Evolutionary conservation across 192 early-diverging fungal genomes (phyloP).

Genomic region (Dispira parvispora): DNA sequence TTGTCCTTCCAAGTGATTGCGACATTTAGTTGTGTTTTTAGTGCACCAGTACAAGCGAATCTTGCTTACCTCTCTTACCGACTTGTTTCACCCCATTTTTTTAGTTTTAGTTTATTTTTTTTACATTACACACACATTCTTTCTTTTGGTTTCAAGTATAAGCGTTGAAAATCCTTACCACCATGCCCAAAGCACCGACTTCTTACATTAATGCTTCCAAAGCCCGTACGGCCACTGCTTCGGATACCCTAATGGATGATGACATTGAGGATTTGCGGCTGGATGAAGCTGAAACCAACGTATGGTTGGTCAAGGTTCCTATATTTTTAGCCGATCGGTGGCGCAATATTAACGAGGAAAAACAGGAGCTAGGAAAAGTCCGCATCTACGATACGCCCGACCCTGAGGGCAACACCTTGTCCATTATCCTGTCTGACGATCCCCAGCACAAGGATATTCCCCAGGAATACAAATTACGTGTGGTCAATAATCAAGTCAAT

Average conservation of each 20-base stretch:
- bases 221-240: background rate
- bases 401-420: slow-evolving; percentile 30
- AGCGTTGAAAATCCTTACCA: no score
- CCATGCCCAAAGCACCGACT: no score
- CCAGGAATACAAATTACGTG: slow-evolving; percentile 65
- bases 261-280: slow-evolving; percentile 55
- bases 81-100: no score
- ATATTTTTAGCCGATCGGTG: slow-evolving; percentile 77
- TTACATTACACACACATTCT: no score
- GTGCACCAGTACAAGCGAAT: no score
- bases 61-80: no score
- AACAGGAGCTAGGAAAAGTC: slow-evolving; percentile 60
- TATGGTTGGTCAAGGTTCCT: slow-evolving; percentile 92
- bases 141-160: no score
- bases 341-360: slow-evolving; percentile 42
- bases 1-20: no score
- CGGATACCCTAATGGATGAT: slow-evolving; percentile 25
- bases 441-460: slow-evolving; percentile 46
- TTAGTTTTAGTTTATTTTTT: no score
- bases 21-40: no score
- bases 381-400: slow-evolving; percentile 50
- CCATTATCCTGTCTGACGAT: slow-evolving; percentile 49
- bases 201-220: no score
- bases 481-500: slow-evolving; percentile 45
- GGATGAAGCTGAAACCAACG: slow-evolving; percentile 45